phyloP scores from a whole-genome alignment of 2,329 filamentous ascomycete species.

The Thielaviopsis punctulata region DNA sequence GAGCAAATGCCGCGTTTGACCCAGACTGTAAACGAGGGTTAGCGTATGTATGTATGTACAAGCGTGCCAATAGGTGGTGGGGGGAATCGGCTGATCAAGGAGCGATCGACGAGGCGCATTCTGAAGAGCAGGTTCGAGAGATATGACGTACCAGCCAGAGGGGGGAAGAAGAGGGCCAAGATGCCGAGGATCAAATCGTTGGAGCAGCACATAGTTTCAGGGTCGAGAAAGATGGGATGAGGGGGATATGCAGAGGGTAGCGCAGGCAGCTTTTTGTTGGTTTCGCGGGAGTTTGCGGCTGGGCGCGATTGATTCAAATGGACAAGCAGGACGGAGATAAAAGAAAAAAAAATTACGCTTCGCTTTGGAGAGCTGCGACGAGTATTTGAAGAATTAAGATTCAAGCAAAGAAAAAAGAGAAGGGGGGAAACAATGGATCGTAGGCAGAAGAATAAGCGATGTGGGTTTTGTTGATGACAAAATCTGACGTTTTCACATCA shows the following conservation, averaged over 20 bases:
- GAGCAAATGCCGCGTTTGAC: constrained; percentile 89
- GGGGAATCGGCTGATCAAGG: no score
- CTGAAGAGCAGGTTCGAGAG: background rate
- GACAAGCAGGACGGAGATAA: no score
- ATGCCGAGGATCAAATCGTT: constrained; percentile 46
- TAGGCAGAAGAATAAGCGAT: background rate
- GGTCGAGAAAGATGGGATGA: background rate
- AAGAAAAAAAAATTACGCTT: background rate
- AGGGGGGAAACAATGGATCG: background rate
- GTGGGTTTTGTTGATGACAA: no score
- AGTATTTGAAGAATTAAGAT: background rate
- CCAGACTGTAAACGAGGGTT: constrained; percentile 48
- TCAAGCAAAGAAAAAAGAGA: background rate
- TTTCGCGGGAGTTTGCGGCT: background rate
- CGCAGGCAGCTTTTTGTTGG: background rate
- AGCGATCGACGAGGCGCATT: constrained; percentile 10
- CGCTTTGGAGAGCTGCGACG: background rate
- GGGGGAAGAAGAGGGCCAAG: constrained; percentile 47
- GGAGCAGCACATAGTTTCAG: constrained; percentile 33
- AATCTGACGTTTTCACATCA: no score
- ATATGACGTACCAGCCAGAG: constrained; percentile 38
- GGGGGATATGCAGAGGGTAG: background rate
- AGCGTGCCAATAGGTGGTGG: no score
- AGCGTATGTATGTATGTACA: background rate
- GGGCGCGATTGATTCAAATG: background rate